These are phyloP conservation scores for Pythium insidiosum DNA, from an alignment of 352 stramenopile genomes.

Conservation along the genomic window DNA sequence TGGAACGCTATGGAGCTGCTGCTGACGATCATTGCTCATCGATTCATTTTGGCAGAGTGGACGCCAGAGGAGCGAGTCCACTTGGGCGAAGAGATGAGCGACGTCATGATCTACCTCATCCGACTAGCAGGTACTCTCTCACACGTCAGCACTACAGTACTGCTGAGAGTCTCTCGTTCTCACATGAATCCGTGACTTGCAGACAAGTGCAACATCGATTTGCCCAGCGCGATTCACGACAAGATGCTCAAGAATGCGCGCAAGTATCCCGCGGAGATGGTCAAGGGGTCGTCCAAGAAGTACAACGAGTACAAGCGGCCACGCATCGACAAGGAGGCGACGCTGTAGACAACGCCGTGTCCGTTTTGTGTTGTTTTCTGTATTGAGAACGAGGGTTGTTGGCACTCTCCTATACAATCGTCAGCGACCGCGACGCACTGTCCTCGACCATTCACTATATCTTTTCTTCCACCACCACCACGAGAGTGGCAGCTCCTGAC, in stretches of 20 bases:
- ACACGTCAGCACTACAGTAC: background rate
- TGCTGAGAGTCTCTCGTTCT: background rate
- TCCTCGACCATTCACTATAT: too few relatives aligned
- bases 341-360: slow-evolving; percentile 25
- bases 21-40: background rate
- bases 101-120: slow-evolving; percentile 97
- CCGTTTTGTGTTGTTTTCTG: too few relatives aligned
- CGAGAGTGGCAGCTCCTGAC: too few relatives aligned
- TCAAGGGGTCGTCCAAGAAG: slow-evolving; percentile 65
- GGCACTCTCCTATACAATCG: too few relatives aligned
- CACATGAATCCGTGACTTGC: background rate
- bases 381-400: too few relatives aligned
- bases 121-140: slow-evolving; percentile 62
- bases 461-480: too few relatives aligned
- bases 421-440: too few relatives aligned
- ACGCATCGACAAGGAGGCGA: slow-evolving; percentile 36
- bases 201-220: slow-evolving; percentile 88
- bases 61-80: slow-evolving; percentile 81
- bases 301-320: slow-evolving; percentile 76
- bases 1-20: background rate
- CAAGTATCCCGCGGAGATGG: slow-evolving; percentile 69
- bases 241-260: slow-evolving; percentile 90
- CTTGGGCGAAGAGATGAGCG: slow-evolving; percentile 93
- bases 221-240: slow-evolving; percentile 80
- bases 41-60: slow-evolving; percentile 37